Base-by-base conservation (phyloP, 139 green algal genomes). In the Edaphochlamys debaryana region DNA sequence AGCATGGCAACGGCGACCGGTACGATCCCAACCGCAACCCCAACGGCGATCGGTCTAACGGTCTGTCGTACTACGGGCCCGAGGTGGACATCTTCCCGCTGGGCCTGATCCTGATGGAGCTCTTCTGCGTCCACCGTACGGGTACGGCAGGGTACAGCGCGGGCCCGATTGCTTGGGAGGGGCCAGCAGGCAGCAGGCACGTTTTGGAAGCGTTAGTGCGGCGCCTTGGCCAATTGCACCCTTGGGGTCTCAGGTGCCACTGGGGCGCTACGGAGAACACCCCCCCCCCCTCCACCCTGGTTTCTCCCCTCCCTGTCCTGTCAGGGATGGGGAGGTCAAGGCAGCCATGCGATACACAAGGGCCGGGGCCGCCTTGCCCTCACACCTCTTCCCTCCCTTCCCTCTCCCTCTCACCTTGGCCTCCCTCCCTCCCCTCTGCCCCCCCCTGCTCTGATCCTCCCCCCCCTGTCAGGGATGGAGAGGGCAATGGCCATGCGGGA, bases 61-160 rank as follows among this genome's bases (percentile, higher is more conserved):
- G 45, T 54, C 32, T 71, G 64, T 40, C 48, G 63, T 54, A 48
- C 19, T 83, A 83, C 42, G 64, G 63, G 23, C 48, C 64, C 0
- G 64, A 64, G 45, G 77, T 83, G 42, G 77, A 83, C 64, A 75
- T 83, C 45, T 83, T 67, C 36, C 77, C 77, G 23, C 64, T 83
- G 77, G 86, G 86, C 63, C 86, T 90, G 34, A 90, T 90, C 40
- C 81, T 90, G 27, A 87, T 90, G 80, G 86, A 90, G 76, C 86
- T 90, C 29, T 78, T 60, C 27, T 90, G 86, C 54, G n/a, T 71
- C 23, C 84, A 87, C 42, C 25, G 40, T 6, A 90, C 86, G 64
- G 86, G 86, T 87, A 56, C 25, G 66, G 30, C 52, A 32, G 4
- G 36, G 3, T 9, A 17, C 8, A 52, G 22, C 22, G 36, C 36